Evolutionary conservation across 1,139 yeast species (phyloP).

Genomic region (Sugiyamaella japonica): DNA sequence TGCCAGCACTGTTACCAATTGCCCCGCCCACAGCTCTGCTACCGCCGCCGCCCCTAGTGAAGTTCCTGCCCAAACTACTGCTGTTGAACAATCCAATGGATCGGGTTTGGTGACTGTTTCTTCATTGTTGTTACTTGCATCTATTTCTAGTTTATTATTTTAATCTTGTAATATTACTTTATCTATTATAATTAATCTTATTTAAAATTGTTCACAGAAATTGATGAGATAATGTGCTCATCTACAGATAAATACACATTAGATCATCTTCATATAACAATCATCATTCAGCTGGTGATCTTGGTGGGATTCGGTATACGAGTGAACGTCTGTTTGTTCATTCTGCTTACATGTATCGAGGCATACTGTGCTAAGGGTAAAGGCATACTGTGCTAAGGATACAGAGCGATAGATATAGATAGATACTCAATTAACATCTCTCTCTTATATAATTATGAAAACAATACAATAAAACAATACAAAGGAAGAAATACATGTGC

Average conservation of each 20-base stretch:
- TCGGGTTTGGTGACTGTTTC: slow-evolving; percentile 2
- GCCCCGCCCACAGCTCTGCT: slow-evolving; percentile 3
- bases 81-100: slow-evolving; percentile 10
- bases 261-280: too few relatives aligned
- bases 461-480: background rate
- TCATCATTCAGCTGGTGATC: too few relatives aligned
- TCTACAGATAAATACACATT: too few relatives aligned
- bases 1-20: slow-evolving; percentile 8
- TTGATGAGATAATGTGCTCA: too few relatives aligned
- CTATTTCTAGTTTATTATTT: slow-evolving; percentile 8
- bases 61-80: background rate
- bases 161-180: background rate
- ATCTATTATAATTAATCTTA: background rate
- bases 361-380: too few relatives aligned
- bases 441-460: background rate
- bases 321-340: too few relatives aligned
- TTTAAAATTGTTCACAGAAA: background rate
- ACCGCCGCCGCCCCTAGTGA: background rate
- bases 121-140: background rate
- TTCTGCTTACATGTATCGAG: too few relatives aligned
- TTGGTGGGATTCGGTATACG: too few relatives aligned
- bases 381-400: too few relatives aligned
- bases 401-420: background rate
- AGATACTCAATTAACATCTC: background rate
- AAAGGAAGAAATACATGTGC: background rate